Evolutionary conservation across 2,329 filamentous ascomycete genomes (phyloP), one percentile per base, ranked within the genome.

Genomic region (Pestalotiopsis sp.): DNA sequence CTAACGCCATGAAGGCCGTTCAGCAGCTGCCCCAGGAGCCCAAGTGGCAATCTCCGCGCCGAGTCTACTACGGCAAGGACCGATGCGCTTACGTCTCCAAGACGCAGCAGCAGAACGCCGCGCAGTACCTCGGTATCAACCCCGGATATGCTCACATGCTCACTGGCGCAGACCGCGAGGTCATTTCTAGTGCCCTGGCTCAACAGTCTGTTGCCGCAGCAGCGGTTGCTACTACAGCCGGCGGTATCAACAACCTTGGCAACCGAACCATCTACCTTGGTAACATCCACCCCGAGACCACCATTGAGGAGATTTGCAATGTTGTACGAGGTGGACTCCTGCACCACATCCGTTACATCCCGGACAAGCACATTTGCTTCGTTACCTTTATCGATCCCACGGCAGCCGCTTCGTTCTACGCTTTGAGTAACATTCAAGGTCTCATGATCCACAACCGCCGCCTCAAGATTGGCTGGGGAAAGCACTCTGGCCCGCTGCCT

Each of bases 361-460:
- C 96, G 6, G 96, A 99, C 85, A 99, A 99, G 89, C 96, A 99
- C 83, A 99, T 99, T 75, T 99, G 96, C 86, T 99, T 99, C 78
- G 96, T 99, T 68, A 99, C 96, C 1, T 99, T 99, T 83, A 98
- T 99, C 80, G 96, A 99, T 78, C 96, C 96, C 9, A 99, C 96
- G 27, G 97, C 96, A 3, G 96, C 96, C 27, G 96, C 96, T 56
- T 98, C 95, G 1, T 99, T 99, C 85, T 99, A 98, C 76, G 96
- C 96, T 57, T 85, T 99, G 70, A 98, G 95, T 87, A 98, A 98
- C 82, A 86, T 99, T 36, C 96, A 99, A 80, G 96, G 96, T 27
- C 85, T 99, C 73, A 99, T 99, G 96, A 99, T 99, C 76, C 96
- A 99, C 84, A 99, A 99, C 83, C 90, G 96, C 72, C 91, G 96